Percentiles rank a stretch among this genome's conserved stretches.
Evolutionary conservation across 495 filamentous ascomycete species (phyloP).

Genomic region (Pseudevernia furfuracea): DNA sequence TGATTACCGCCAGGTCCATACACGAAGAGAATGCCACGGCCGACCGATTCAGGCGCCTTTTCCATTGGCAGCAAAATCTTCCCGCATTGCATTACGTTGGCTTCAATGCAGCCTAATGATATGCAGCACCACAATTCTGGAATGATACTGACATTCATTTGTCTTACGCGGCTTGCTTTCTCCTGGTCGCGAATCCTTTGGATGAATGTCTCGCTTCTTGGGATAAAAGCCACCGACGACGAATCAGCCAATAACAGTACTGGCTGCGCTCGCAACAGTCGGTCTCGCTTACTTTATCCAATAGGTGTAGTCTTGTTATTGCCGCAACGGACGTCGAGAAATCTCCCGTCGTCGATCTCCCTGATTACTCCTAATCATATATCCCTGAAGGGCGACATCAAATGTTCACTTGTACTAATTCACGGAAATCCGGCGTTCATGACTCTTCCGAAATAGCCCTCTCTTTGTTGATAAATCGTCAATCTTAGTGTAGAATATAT

Average conservation of each 20-base stretch:
- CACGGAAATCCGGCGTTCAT: background rate
- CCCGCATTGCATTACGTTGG: conserved; percentile 1
- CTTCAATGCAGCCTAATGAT: conserved; percentile 12
- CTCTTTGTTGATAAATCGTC: conserved; percentile 5
- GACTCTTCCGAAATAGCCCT: background rate
- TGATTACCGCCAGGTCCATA: conserved; percentile 6
- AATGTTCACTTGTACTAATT: background rate
- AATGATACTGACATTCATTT: background rate
- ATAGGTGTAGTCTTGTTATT: background rate
- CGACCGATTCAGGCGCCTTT: background rate
- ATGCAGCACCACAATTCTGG: conserved; percentile 8
- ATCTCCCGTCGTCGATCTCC: background rate
- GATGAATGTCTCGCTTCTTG: background rate
- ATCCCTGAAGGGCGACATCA: background rate
- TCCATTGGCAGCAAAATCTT: conserved; percentile 8
- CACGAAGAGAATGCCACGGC: conserved; percentile 17
- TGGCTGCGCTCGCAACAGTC: background rate
- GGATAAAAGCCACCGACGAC: background rate
- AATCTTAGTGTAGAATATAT: conserved; percentile 10
- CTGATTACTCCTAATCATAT: background rate
- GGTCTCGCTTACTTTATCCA: background rate
- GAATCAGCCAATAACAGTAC: background rate
- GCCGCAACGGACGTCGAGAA: background rate
- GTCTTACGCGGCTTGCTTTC: background rate
- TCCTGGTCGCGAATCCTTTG: background rate